Evolutionary conservation across 23 red algal species (phyloP).

Genomic region (Cyanidium caldarium): DNA sequence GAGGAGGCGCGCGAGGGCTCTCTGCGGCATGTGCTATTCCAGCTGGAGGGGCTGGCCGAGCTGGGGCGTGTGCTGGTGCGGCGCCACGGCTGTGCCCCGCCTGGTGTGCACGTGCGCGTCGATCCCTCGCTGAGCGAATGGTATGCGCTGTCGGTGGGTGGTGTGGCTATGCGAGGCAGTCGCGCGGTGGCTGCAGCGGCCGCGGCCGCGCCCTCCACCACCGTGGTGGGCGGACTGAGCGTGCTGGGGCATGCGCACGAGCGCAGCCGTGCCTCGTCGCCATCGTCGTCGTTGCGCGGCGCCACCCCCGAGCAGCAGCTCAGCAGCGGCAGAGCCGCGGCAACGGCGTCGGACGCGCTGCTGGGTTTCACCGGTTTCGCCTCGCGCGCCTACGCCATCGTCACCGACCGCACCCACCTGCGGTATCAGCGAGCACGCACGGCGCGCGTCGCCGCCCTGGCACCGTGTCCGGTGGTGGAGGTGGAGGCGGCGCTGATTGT

Average conservation of each 20-base stretch:
- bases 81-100: not conserved
- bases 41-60: conserved; percentile 23
- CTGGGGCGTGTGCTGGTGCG: not conserved
- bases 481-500: conserved; percentile 9
- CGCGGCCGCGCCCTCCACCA: not conserved
- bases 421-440: not conserved
- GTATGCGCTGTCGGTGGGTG: not conserved
- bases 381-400: not conserved
- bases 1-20: not conserved
- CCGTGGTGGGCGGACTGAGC: conserved; percentile 1
- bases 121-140: not conserved
- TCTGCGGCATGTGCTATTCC: conserved; percentile 16
- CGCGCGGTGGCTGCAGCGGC: too few relatives aligned
- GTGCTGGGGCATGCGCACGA: too few relatives aligned
- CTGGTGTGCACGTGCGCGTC: not conserved
- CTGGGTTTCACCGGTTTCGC: not conserved
- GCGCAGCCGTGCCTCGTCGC: too few relatives aligned
- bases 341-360: too few relatives aligned
- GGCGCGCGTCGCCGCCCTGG: not conserved
- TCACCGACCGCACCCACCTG: conserved; percentile 7
- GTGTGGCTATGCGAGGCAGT: too few relatives aligned
- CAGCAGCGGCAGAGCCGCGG: too few relatives aligned
- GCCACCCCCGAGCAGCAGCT: too few relatives aligned
- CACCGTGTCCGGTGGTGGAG: not conserved
- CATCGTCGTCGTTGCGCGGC: too few relatives aligned